Base-by-base conservation (phyloP, 2,329 filamentous ascomycete genomes). In the Trichoderma arundinaceum region DNA sequence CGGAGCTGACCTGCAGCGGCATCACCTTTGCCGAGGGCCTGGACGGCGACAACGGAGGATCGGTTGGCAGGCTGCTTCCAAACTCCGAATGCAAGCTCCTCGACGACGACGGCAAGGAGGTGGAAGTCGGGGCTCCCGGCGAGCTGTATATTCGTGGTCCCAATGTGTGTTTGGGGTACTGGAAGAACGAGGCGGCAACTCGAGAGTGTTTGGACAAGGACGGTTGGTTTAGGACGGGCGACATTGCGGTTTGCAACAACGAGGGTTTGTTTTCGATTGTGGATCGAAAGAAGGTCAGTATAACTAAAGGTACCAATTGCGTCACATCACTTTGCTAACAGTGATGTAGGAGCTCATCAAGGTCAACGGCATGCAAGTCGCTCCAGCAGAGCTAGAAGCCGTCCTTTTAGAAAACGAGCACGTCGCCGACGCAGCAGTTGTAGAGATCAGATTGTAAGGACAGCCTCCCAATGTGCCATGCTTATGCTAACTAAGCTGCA, bases 201-300 rank as follows among this genome's bases (percentile, higher is more conserved):
- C 75, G 69, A 43, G 83, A 86, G 64, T 81, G 78, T 2, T 63
- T 86, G 15, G 82, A 81, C 3, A 52, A 69, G 0, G 83, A 86
- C 52, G 83, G 84, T 1, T 89, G 86, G 84, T 73, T 88, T 65
- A 84, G 80, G 73, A 88, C 86, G 0, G 87, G 87, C 0, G 86
- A 88, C 71, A 76, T 87, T 58, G 84, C 82, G 0, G 77, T 82
- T 48, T 76, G 79, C 56, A 79, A 87, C 65, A 68, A 81, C 58
- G 71, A 81, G 2, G 79, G 79, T 7, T 74, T 79, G 63, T 79
- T 87, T 66, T 84, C 75, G 79, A 77, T 77, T 22, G 76, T 77
- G 2, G 73, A 82, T 71, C 77, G 86, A 28, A 86, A 83, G 73
- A 81, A 85, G 76, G 78, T 79, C 19, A 57, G 67, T 64, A 19